Evolutionary conservation across 352 stramenopile genomes (phyloP).

Genomic region (Thraustochytrium sp.): DNA sequence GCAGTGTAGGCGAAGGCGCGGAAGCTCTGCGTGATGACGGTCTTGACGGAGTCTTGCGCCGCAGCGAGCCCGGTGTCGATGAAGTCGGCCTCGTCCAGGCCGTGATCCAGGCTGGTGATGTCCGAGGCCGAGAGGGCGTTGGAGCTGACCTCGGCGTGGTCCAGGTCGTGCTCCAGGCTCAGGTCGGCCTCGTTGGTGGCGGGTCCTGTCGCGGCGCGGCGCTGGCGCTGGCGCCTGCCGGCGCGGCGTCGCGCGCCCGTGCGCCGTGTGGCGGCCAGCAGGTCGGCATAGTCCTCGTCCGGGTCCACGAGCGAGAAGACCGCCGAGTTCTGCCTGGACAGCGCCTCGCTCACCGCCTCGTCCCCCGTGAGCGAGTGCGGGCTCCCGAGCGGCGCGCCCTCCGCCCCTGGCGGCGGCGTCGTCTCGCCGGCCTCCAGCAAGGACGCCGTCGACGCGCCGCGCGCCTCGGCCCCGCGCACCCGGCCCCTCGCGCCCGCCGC

Average conservation of each 20-base stretch:
- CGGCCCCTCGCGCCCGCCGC: no score
- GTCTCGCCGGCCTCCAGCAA: no score
- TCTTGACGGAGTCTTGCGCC: constrained; percentile 36
- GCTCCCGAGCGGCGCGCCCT: no score
- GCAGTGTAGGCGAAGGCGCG: constrained; percentile 5
- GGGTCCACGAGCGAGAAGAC: constrained; percentile 4
- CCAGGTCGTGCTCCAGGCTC: no score
- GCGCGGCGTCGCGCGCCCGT: not conserved
- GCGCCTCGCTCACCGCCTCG: no score
- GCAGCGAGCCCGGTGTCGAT: constrained; percentile 17
- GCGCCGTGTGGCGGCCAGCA: not conserved
- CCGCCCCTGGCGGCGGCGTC: no score
- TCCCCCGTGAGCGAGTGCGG: no score
- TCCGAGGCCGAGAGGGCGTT: not conserved
- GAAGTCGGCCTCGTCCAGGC: constrained; percentile 5
- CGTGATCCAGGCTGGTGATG: not conserved
- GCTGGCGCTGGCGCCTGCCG: not conserved
- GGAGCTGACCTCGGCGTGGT: not conserved
- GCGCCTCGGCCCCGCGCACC: no score
- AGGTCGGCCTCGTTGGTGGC: not conserved
- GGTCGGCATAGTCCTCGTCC: not conserved
- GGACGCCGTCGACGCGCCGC: no score
- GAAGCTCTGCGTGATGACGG: constrained; percentile 40
- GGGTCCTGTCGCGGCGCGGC: no score
- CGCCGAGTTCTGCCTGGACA: not conserved